Evolutionary conservation across 1,284 basidiomycete genomes (phyloP).

Genomic region (Cryptococcus sp.): DNA sequence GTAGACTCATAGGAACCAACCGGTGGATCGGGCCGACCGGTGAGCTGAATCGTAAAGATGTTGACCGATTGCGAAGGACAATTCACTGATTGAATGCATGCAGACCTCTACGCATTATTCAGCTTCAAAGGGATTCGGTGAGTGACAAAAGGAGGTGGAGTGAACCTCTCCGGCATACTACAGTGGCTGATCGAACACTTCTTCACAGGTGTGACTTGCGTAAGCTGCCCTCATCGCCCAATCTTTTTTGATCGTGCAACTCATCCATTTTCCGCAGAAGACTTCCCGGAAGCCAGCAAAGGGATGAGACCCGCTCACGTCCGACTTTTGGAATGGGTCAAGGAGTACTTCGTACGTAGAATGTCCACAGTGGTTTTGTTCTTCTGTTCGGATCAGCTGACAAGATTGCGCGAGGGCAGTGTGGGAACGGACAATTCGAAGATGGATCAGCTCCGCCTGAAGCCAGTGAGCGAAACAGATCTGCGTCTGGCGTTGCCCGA

Average conservation of each 20-base stretch:
- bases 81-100: conserved; percentile 33
- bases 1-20: conserved; percentile 62
- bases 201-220: conserved; percentile 32
- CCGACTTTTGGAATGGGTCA: conserved; percentile 42
- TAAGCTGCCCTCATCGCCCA: conserved; percentile 12
- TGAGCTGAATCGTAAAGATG: conserved; percentile 39
- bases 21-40: conserved; percentile 81
- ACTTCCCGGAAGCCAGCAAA: conserved; percentile 43
- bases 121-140: conserved; percentile 66
- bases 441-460: too few relatives aligned
- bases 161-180: not conserved
- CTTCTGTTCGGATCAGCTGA: too few relatives aligned
- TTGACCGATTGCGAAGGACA: not conserved
- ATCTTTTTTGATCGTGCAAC: not conserved
- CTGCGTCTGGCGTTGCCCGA: conserved; percentile 18
- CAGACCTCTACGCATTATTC: conserved; percentile 56
- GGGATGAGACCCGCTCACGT: conserved; percentile 11
- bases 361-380: conserved; percentile 2
- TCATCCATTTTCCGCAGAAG: conserved; percentile 26
- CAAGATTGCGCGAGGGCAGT: too few relatives aligned
- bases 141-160: conserved; percentile 44
- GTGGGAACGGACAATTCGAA: too few relatives aligned
- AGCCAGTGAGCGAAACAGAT: too few relatives aligned
- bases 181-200: conserved; percentile 1
- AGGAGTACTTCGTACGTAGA: conserved; percentile 43